phyloP scores from a whole-genome alignment of 306 rosid species.

The Cicer bijugum region DNA sequence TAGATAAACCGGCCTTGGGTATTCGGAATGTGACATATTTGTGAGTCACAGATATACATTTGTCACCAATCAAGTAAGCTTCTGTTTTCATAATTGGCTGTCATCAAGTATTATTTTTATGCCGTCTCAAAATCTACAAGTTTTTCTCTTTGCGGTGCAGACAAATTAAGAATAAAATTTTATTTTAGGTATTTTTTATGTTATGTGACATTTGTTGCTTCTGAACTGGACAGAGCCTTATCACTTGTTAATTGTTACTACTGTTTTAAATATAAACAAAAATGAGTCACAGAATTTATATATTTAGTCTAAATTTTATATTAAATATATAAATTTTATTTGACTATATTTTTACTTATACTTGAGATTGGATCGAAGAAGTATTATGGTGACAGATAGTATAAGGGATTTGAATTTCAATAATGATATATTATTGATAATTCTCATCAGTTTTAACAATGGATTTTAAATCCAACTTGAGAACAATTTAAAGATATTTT shows the following conservation, averaged over 20 bases:
- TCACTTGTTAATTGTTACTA: not conserved
- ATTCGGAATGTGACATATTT: not conserved
- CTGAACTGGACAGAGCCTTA: not conserved
- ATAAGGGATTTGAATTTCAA: too few species aligned
- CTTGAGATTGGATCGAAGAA: too few species aligned
- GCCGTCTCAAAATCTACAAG: slow-evolving; percentile 36
- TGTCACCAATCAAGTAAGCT: slow-evolving; percentile 3
- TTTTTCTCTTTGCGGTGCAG: slow-evolving; percentile 6
- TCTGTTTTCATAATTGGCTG: not conserved
- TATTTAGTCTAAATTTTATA: too few species aligned
- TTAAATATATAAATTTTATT: too few species aligned
- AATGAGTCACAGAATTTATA: too few species aligned
- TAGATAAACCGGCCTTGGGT: slow-evolving; percentile 20
- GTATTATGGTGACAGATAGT: too few species aligned
- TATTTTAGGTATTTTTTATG: not conserved
- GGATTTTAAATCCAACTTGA: too few species aligned
- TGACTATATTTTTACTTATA: too few species aligned
- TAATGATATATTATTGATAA: too few species aligned
- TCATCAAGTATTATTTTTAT: slow-evolving; percentile 24
- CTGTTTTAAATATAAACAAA: too few species aligned
- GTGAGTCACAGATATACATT: not conserved
- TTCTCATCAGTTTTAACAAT: too few species aligned
- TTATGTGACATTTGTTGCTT: not conserved
- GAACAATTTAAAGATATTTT: too few species aligned
- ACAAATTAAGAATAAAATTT: not conserved